Base-by-base conservation (phyloP, 2,329 filamentous ascomycete genomes). In the Aspergillus hiratsukae region DNA sequence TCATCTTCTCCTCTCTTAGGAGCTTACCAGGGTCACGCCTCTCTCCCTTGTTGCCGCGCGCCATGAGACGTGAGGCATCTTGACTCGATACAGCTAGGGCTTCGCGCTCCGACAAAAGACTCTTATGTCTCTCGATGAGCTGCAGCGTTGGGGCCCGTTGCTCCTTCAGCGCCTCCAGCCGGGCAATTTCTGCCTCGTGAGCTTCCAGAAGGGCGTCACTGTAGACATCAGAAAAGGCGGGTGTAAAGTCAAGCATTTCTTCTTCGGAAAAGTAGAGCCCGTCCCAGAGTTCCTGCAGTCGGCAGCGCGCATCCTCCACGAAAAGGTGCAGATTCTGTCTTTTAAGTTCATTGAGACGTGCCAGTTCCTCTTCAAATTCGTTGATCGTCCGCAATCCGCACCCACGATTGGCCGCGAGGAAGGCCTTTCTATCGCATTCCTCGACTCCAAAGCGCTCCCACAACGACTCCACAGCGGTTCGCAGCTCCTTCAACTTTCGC, bases 221-320 rank as follows among this genome's bases (percentile, higher is more conserved):
- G 76, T 95, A 97, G 21, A 97, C 93, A 70, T 97, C 94, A 10
- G 91, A 96, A 72, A 97, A 97, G 45, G 92, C 94, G 0, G 95
- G 94, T 0, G 92, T 94, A 66, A 99, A 99, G 64, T 97, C 92
- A 55, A 97, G 84, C 92, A 97, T 97, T 76, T 99, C 94, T 68
- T 99, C 94, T 71, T 99, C 94, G 0, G 90, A 96, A 69, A 95
- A 92, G 78, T 94, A 97, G 1, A 99, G 78, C 0, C 85, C 81
- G 70, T 99, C 94, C 94, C 95, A 99, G 0, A 99, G 84, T 69
- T 95, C 92, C 73, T 97, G 93, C 10, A 99, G 82, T 70, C 90
- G 90, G 75, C 86, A 89, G 43, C 95, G 85, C 21, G 93, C 88
- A 76, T 99, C 94, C 72, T 97, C 94, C 10, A 99, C 91, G 67